phyloP scores from a whole-genome alignment of 2,329 filamentous ascomycete species.

The Neobulgaria alba region DNA sequence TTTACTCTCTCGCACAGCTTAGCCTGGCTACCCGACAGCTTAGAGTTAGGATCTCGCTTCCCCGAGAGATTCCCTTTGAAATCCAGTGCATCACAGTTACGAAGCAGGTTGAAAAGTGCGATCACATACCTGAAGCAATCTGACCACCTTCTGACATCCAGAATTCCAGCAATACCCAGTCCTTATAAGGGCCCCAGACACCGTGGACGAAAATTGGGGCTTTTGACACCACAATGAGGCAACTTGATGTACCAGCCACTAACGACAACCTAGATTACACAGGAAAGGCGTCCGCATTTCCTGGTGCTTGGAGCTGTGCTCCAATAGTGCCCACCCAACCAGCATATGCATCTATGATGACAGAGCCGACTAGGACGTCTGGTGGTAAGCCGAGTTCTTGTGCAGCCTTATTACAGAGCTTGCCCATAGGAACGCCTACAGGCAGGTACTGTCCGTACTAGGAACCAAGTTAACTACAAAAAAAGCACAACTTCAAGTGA shows the following conservation, averaged over 20 bases:
- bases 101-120: too few species aligned
- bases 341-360: slow-evolving; percentile 96
- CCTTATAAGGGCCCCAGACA: slow-evolving; percentile 94
- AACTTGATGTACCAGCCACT: slow-evolving; percentile 96
- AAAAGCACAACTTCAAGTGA: slow-evolving; percentile 35
- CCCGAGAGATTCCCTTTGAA: too few species aligned
- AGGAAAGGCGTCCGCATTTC: slow-evolving; percentile 71
- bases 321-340: slow-evolving; percentile 99
- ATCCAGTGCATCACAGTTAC: too few species aligned
- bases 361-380: slow-evolving; percentile 87
- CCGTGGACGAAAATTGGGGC: slow-evolving; percentile 89
- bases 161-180: slow-evolving; percentile 81
- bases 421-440: slow-evolving; percentile 83
- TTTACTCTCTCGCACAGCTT: too few species aligned
- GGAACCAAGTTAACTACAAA: slow-evolving; percentile 4
- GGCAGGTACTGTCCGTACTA: slow-evolving; percentile 89
- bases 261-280: slow-evolving; percentile 88
- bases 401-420: slow-evolving; percentile 74
- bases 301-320: slow-evolving; percentile 74
- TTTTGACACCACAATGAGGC: slow-evolving; percentile 91
- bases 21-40: too few species aligned
- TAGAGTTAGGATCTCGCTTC: too few species aligned
- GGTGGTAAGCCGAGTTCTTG: slow-evolving; percentile 73
- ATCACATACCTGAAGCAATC: too few species aligned
- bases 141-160: slow-evolving; percentile 98